Base-by-base conservation (phyloP, 176 grass and related monocot genomes). In the Carex myosuroides region DNA sequence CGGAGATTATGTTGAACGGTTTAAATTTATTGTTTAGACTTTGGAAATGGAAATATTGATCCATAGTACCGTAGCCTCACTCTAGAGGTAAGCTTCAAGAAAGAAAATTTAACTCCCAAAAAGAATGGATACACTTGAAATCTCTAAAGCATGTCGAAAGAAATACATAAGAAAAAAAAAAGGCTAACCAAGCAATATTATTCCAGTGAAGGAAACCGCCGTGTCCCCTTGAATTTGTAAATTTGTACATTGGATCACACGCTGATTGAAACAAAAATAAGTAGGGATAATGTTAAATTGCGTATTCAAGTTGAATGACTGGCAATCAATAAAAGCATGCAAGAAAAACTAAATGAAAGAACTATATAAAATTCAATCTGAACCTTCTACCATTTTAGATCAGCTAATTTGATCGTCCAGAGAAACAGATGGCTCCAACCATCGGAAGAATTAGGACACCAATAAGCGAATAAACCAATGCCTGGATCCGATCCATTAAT, bases 161-260 rank as follows among this genome's bases (percentile, higher is more conserved):
- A 7, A 61, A 73, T 17, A 56, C 24, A 22, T 26, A 26, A 26
- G 26, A 33, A 46, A 82, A 6, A 86, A 84, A 65, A 65, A 58
- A 13, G 37, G 79, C 88, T 93, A 87, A 94, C 88, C 52, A 89
- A 17, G 82, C 88, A 85, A 89, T 75, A 68, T 82, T 95, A 33
- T 95, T 89, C 85, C 92, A 90, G 82, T 92, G 91, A 91, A 99
- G 96, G 72, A 98, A 95, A 88, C 91, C 96, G 59, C 96, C 93
- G 35, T 99, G 96, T 13, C 96, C 96, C 24, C 83, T 88, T 4
- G 89, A 69, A 79, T 99, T 99, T 39, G 85, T 91, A 48, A 99
- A 95, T 61, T 94, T 99, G 85, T 92, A 99, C 4, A 99, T 30
- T 57, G 93, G 85, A 70, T 93, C 96, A 84, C 67, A 87, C 86